phyloP scores from a whole-genome alignment of 257 asterid genomes.

The Capsicum baccatum region DNA sequence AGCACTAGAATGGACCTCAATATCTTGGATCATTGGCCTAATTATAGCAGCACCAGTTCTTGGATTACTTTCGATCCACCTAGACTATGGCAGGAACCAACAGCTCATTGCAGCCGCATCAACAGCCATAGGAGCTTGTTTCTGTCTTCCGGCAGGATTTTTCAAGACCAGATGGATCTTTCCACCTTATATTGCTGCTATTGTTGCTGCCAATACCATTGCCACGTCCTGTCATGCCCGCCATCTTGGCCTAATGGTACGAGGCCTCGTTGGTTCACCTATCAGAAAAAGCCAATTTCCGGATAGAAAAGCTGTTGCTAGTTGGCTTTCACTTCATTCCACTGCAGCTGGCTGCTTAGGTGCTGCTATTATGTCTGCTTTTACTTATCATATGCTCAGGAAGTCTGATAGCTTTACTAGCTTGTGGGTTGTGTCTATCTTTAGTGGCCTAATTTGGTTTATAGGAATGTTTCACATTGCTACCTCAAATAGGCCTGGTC shows the following conservation, averaged over 20 bases:
- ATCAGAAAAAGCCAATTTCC: slow-evolving; percentile 53
- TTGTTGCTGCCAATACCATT: slow-evolving; percentile 72
- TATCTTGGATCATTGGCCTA: slow-evolving; percentile 80
- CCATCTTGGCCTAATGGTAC: slow-evolving; percentile 77
- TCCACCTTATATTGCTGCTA: slow-evolving; percentile 71
- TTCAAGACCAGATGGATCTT: slow-evolving; percentile 77
- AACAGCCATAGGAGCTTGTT: slow-evolving; percentile 75
- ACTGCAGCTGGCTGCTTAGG: slow-evolving; percentile 83
- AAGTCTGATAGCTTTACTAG: slow-evolving; percentile 69
- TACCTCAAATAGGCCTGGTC: slow-evolving; percentile 45
- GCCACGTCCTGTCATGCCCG: slow-evolving; percentile 71
- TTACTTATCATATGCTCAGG: slow-evolving; percentile 70
- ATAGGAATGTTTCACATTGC: slow-evolving; percentile 67
- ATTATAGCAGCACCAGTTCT: slow-evolving; percentile 75
- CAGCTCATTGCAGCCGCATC: slow-evolving; percentile 74
- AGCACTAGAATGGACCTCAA: slow-evolving; percentile 76
- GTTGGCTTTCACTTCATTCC: slow-evolving; percentile 77
- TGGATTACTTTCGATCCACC: slow-evolving; percentile 59
- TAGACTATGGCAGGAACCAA: slow-evolving; percentile 66
- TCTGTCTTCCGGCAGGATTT: slow-evolving; percentile 92
- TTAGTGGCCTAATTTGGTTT: slow-evolving; percentile 88
- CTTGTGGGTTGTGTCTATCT: slow-evolving; percentile 85
- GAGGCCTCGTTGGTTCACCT: slow-evolving; percentile 65
- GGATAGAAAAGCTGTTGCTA: slow-evolving; percentile 54
- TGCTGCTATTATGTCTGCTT: slow-evolving; percentile 70